Evolutionary conservation across 176 grass and related monocot species (phyloP).

Genomic region (Typha latifolia): DNA sequence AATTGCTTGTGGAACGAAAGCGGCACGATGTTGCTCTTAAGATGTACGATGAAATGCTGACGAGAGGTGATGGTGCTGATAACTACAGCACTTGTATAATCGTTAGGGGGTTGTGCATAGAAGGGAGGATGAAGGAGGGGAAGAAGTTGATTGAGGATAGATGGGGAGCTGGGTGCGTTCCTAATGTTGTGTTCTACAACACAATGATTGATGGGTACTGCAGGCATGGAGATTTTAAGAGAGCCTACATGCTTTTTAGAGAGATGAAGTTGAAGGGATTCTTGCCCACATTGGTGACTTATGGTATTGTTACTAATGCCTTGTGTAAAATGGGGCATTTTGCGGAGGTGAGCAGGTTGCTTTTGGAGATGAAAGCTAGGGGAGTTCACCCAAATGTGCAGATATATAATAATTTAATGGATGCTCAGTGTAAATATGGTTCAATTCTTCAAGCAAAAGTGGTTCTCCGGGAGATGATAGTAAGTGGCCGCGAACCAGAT

Average conservation of each 20-base stretch:
- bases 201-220: constrained; percentile 64
- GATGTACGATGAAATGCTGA: constrained; percentile 69
- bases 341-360: constrained; percentile 27
- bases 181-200: constrained; percentile 50
- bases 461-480: constrained; percentile 61
- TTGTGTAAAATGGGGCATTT: constrained; percentile 45
- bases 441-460: constrained; percentile 39
- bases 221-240: constrained; percentile 29
- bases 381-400: constrained; percentile 46
- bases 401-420: constrained; percentile 60
- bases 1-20: constrained; percentile 29
- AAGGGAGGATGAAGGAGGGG: constrained; percentile 57
- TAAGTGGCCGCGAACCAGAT: constrained; percentile 31
- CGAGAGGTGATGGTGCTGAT: constrained; percentile 31
- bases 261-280: constrained; percentile 64
- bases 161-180: constrained; percentile 59
- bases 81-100: constrained; percentile 62
- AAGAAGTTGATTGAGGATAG: constrained; percentile 59
- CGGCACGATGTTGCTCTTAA: constrained; percentile 25
- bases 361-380: constrained; percentile 48
- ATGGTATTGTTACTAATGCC: constrained; percentile 53
- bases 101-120: constrained; percentile 51
- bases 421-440: constrained; percentile 35
- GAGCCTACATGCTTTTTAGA: constrained; percentile 35
- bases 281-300: constrained; percentile 50